Base-by-base conservation (phyloP, 805 yeast genomes). In the Cyberlindnera saturnus region DNA sequence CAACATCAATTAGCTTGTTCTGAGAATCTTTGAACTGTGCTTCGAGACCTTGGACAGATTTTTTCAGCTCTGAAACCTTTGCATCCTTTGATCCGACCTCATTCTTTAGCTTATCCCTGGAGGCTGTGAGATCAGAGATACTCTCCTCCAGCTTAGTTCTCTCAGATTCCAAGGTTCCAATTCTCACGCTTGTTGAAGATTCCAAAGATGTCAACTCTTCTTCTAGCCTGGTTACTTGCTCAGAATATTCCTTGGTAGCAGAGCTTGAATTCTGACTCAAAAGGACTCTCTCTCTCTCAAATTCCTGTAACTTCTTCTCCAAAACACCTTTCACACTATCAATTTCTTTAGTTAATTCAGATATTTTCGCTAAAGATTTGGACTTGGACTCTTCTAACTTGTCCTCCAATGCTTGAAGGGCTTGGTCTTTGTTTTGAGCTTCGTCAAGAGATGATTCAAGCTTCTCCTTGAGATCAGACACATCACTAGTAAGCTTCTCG, bases 221-320 rank as follows among this genome's bases (percentile, higher is more conserved):
- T 46, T 78, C 82, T 14, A 78, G 52, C 8, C 47, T 51, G 14
- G 65, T 61, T 8, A 76, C 67, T 50, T 69, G 73, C 28, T 69
- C 72, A 10, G 72, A 63, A 48, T 75, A 76, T 43, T 75, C 77
- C 48, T 71, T 66, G 0, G 75, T 63, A 0, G 72, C 63, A 0
- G 75, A 65, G 43, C 74, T 78, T 0, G 83, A 76, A 39, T 64
- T 72, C 41, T 74, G 73, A 42, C 69, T 69, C 11, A 75, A 54
- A 51, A 72, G 59, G 11, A 60, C 63, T 42, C 82, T 62, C 51
- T 77, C 82, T 30, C 64, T 65, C 38, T 77, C 82, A 46, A 77
- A 69, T 35, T 73, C 80, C 34, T 59, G 46, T 1, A 52, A 50
- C 47, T 72, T 76, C 16, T 51, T 49, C 16, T 62, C 63, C 35